A percentile compares a stretch with the other conserved stretches of the same genome.
These are phyloP conservation scores for Elsinoe ampelina DNA, from an alignment of 2,329 filamentous ascomycete species.

Conservation along the genomic window DNA sequence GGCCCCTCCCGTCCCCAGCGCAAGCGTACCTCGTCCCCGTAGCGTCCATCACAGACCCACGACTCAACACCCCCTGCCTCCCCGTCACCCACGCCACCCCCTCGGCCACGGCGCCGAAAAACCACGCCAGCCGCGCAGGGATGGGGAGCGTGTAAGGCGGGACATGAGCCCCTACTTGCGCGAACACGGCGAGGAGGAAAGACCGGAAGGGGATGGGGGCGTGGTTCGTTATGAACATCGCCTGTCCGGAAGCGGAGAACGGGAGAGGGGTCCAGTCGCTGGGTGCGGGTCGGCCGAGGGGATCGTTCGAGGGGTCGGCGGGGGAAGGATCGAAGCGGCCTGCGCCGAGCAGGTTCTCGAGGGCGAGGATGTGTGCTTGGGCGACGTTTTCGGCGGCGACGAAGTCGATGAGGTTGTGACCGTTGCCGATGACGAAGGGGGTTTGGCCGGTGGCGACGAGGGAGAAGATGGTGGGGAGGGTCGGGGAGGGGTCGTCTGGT, in stretches of 20 bases:
- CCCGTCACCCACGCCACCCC: conserved; percentile 39
- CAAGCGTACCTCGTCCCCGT: conserved; percentile 45
- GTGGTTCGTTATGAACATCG: conserved; percentile 86
- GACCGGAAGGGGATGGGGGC: conserved; percentile 87
- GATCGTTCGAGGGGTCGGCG: no score
- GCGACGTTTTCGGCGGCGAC: no score
- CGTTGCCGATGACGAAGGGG: no score
- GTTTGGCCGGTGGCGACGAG: no score
- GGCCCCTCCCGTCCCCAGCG: conserved; percentile 42
- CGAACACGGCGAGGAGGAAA: conserved; percentile 71
- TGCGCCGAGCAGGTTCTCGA: no score
- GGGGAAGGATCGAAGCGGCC: no score
- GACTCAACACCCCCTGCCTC: conserved; percentile 38
- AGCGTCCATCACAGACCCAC: conserved; percentile 48
- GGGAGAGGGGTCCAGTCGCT: background rate
- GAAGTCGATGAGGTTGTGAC: conserved; percentile 61
- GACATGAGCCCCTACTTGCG: conserved; percentile 42
- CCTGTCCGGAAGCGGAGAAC: conserved; percentile 57
- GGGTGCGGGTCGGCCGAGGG: conserved; percentile 26
- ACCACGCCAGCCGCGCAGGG: conserved; percentile 40
- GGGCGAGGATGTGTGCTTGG: no score
- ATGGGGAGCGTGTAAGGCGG: conserved; percentile 42
- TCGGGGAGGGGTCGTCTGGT: no score
- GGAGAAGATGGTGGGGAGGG: no score
- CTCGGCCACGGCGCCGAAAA: conserved; percentile 40